Evolutionary conservation across 192 early-diverging fungal genomes (phyloP).

Genomic region (Coemansia sp.): DNA sequence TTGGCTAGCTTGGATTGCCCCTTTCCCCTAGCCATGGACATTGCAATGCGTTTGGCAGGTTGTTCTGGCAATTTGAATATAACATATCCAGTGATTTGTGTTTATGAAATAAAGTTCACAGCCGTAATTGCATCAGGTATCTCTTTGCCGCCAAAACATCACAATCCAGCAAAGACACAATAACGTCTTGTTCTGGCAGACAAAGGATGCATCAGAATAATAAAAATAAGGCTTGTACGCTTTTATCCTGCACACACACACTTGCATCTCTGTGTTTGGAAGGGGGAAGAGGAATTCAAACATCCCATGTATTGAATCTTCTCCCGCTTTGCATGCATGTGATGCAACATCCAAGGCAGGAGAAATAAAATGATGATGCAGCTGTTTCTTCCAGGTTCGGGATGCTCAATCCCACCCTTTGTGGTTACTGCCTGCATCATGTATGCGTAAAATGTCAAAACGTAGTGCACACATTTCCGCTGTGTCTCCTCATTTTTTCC

Average conservation of each 20-base stretch:
- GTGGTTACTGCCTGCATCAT: not conserved
- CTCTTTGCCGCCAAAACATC: not conserved
- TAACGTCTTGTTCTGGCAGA: not conserved
- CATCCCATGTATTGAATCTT: not conserved
- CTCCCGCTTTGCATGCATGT: not conserved
- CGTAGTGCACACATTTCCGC: no score
- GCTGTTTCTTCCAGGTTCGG: not conserved
- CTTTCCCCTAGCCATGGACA: not conserved
- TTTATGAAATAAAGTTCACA: not conserved
- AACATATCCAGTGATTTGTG: not conserved
- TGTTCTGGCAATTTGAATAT: not conserved
- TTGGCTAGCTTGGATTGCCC: no score
- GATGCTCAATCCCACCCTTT: not conserved
- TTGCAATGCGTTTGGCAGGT: not conserved
- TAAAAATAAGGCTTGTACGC: not conserved
- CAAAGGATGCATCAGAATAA: not conserved
- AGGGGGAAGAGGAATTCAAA: not conserved
- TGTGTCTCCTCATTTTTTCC: no score
- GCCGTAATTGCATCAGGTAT: not conserved
- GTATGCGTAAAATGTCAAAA: not conserved
- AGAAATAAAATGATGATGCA: not conserved
- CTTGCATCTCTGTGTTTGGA: not conserved
- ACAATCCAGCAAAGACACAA: conserved; percentile 7
- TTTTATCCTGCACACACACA: conserved; percentile 1
- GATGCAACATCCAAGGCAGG: not conserved